phyloP scores from a whole-genome alignment of 228 moss, liverwort and hornwort genomes.

The Sphagnum fallax region DNA sequence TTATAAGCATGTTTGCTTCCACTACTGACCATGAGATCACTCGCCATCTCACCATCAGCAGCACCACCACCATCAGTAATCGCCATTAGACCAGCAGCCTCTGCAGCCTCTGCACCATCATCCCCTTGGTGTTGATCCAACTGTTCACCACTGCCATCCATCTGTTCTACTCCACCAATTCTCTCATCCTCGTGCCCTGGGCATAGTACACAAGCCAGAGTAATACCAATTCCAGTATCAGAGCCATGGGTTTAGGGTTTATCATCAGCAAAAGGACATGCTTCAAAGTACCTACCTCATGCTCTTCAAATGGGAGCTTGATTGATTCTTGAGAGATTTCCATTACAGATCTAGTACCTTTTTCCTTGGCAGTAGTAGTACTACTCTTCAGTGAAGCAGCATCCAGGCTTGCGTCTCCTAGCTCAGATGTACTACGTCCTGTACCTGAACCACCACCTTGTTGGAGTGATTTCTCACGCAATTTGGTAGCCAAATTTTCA shows the following conservation, averaged over 20 bases:
- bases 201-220: background rate
- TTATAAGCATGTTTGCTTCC: constrained; percentile 7
- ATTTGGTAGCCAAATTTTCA: constrained; percentile 42
- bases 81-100: background rate
- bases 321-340: too few relatives aligned
- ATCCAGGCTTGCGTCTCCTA: background rate
- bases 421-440: background rate
- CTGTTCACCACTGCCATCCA: background rate
- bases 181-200: constrained; percentile 5
- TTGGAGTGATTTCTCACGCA: constrained; percentile 3
- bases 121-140: too few relatives aligned
- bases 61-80: background rate
- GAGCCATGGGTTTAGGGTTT: constrained; percentile 1
- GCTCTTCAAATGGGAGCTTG: too few relatives aligned
- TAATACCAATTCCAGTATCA: too few relatives aligned
- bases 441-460: background rate
- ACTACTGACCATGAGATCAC: background rate
- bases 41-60: background rate
- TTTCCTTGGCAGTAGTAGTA: background rate
- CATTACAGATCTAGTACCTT: constrained; percentile 7
- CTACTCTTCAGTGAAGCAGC: background rate
- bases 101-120: background rate
- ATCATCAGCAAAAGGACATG: background rate
- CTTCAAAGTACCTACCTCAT: too few relatives aligned
- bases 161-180: background rate